Base-by-base conservation (phyloP, 176 grass and related monocot species). In the Canna indica region DNA sequence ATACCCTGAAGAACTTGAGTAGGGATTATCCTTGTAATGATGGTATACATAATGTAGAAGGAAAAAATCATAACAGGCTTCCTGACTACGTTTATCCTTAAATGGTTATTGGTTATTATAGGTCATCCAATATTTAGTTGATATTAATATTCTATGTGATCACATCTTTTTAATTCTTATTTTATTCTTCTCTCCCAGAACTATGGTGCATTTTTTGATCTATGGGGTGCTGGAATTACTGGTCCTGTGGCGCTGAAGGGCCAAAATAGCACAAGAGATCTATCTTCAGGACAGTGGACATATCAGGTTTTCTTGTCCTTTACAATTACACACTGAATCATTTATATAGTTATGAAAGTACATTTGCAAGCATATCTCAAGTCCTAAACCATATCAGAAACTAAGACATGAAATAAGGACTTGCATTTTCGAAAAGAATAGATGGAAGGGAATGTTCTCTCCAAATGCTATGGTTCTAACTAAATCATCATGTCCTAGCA, bases 151-250 rank as follows among this genome's bases (percentile, higher is more conserved):
- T 18, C 16, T 39, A 39, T 67, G 34, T 67, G 15, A n/a, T 41
- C 34, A n/a, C 26, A 7, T 44, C 25, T 28, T 59, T 25, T 29
- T 8, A 4, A 11, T 30, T 31, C 2, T 18, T 20, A 29, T 33
- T 70, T 74, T 29, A 47, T 42, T 33, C 47, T 46, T 13, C 7
- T 66, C 30, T 59, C 34, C n/a, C 80, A 99, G 95, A 99, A 99
- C 68, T 94, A 94, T 80, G 94, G 94, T 64, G 82, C 94, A 78
- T 93, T 90, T 70, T 99, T 99, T 71, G 94, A 99, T 76, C 76
- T 99, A 20, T 83, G 75, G 66, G 89, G 89, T 78, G 86, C 94
- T 52, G 94, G 89, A 83, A 77, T 99, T 59, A 99, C 90, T 46
- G 90, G 94, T 61, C 94, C 94, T 65, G 90, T 99, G 66, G 84